phyloP scores from a whole-genome alignment of 2,329 filamentous ascomycete species.

The Kalmusia sp. region DNA sequence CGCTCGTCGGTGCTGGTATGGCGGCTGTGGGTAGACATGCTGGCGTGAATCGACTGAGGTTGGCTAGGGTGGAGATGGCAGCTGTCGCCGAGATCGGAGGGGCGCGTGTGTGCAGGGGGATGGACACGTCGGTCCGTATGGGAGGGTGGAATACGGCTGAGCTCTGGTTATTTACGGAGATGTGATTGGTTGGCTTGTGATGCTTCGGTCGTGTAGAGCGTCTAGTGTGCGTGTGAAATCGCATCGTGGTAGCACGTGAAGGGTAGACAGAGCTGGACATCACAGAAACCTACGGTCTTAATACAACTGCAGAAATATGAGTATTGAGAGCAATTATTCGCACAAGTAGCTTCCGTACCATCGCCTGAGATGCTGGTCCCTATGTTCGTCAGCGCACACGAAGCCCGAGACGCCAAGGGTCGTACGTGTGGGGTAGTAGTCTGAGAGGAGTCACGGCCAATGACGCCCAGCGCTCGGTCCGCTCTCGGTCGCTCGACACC shows the following conservation, averaged over 20 bases:
- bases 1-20: constrained; percentile 40
- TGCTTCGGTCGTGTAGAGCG: no score
- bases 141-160: not conserved
- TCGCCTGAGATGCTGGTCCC: no score
- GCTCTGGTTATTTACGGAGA: not conserved
- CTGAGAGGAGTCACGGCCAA: constrained; percentile 1
- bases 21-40: constrained; percentile 34
- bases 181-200: constrained; percentile 6
- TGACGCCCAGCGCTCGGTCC: not conserved
- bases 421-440: not conserved
- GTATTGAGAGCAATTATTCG: no score
- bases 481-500: not conserved
- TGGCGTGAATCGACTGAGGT: constrained; percentile 3
- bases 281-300: no score
- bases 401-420: no score
- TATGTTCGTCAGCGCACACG: no score
- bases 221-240: no score
- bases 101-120: not conserved
- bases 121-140: constrained; percentile 8
- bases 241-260: no score
- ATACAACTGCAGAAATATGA: no score
- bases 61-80: not conserved
- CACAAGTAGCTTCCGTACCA: no score
- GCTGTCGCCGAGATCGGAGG: constrained; percentile 5
- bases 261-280: no score